These are phyloP conservation scores for Coemansia sp. DNA, from an alignment of 192 early-diverging fungal species.

Conservation along the genomic window DNA sequence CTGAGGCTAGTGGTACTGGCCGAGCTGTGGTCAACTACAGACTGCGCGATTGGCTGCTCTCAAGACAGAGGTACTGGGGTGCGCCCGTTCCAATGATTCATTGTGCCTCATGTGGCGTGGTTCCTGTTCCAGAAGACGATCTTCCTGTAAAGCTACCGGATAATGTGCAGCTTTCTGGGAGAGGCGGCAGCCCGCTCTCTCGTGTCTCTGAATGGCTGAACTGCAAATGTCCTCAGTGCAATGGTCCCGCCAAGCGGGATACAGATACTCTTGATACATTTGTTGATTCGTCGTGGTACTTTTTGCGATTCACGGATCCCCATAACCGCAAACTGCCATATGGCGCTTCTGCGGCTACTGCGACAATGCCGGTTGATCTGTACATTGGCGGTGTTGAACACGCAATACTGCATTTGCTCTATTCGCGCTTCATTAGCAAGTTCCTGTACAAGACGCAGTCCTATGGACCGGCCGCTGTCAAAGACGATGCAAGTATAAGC, in stretches of 20 bases:
- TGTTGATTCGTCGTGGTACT: slow-evolving; percentile 98
- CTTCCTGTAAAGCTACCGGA: slow-evolving; percentile 76
- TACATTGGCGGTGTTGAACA: slow-evolving; percentile 97
- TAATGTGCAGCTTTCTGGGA: slow-evolving; percentile 60
- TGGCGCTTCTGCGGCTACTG: slow-evolving; percentile 52
- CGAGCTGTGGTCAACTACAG: slow-evolving; percentile 64
- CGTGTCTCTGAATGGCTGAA: slow-evolving; percentile 67
- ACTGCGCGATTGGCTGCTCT: slow-evolving; percentile 94
- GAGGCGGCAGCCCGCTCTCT: slow-evolving; percentile 71
- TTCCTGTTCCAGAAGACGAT: slow-evolving; percentile 81
- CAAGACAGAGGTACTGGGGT: slow-evolving; percentile 95
- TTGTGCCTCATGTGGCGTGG: slow-evolving; percentile 74
- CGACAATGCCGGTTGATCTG: slow-evolving; percentile 79
- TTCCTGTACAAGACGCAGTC: slow-evolving; percentile 68
- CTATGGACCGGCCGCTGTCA: slow-evolving; percentile 19
- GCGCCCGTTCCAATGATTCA: slow-evolving; percentile 95
- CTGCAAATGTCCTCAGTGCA: slow-evolving; percentile 76
- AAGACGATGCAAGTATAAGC: neutral
- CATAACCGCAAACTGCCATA: slow-evolving; percentile 64
- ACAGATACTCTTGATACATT: slow-evolving; percentile 98
- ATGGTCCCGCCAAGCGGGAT: slow-evolving; percentile 72
- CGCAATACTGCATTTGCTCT: slow-evolving; percentile 90
- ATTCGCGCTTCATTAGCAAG: slow-evolving; percentile 89
- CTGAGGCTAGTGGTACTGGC: slow-evolving; percentile 53
- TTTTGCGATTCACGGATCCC: slow-evolving; percentile 81